Evolutionary conservation across 225 moss, liverwort and hornwort species (phyloP), one percentile per base, ranked within the genome.

Genomic region (Lunularia cruciata): DNA sequence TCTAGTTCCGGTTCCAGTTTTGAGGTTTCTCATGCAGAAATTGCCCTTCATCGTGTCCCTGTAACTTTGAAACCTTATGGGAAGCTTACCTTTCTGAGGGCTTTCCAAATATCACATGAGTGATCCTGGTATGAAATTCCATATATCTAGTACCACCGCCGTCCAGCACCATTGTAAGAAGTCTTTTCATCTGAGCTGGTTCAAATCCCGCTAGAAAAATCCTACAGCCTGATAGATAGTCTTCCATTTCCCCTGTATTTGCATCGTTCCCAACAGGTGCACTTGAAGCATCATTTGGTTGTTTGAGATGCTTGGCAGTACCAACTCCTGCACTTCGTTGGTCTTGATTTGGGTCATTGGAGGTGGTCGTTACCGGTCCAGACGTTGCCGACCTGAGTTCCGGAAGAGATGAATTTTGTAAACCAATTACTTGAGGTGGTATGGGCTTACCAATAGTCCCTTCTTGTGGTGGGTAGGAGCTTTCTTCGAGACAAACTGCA

Each of bases 131-230:
- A 47, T 90, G 85, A 72, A 90, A 92, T 52, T 86, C 86, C 65
- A 92, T 74, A 32, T 87, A 75, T 59, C 95, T 79, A 28, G 95
- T 88, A 16, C 92, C 95, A 69, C 95, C 92, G 47, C 92, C 95
- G 69, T 71, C 75, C 60, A 86, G 78, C 42, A 95, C 88, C 65
- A 88, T 57, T 36, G 69, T 73, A 69, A 87, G 85, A 72, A 92
- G 83, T 73, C 83, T 84, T 28, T 79, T 79, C 88, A 86, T 87
- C 53, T 90, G 90, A 74, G 25, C 61, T 55, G 73, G 56, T 63
- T 87, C 85, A 73, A 95, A 95, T 57, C 95, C 95, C 55, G 84
- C 73, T 25, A 95, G 65, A 57, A 80, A 90, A 46, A 95, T 55
- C 12, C 83, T 81, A 75, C 89, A 92, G 72, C 78, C 86, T 53